These are phyloP conservation scores for Tuber umbilicatum DNA, from an alignment of 495 filamentous ascomycete species.

Conservation along the genomic window DNA sequence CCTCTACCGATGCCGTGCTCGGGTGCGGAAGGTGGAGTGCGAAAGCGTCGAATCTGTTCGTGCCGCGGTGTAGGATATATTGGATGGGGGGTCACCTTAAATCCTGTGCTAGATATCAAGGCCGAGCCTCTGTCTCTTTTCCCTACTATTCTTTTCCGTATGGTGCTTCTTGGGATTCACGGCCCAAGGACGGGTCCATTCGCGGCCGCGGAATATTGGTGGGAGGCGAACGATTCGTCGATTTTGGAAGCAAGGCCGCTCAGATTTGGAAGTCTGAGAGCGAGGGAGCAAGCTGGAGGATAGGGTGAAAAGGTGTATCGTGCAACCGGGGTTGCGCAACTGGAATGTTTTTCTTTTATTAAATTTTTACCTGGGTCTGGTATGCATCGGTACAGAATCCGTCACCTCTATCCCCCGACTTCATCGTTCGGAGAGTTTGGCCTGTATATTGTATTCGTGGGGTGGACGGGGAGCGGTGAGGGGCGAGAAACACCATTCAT, in stretches of 20 bases:
- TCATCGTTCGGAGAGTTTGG: neutral
- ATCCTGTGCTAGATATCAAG: neutral
- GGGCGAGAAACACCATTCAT: neutral
- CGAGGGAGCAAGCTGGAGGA: neutral
- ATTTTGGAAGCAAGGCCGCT: neutral
- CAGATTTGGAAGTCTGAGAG: neutral
- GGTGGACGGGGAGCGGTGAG: neutral
- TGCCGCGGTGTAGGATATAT: neutral
- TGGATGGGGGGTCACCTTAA: neutral
- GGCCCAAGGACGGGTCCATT: neutral
- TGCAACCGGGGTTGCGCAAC: too few species aligned
- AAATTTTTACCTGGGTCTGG: neutral
- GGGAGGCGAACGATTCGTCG: neutral
- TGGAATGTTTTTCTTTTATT: neutral
- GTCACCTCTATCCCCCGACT: neutral
- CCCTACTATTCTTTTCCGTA: neutral
- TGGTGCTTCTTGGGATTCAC: neutral
- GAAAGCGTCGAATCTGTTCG: neutral
- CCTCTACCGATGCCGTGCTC: neutral
- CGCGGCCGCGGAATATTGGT: neutral
- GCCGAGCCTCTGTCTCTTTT: neutral
- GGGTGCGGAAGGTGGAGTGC: neutral
- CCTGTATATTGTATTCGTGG: neutral
- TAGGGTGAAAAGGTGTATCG: neutral
- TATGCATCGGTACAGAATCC: neutral